phyloP scores from a whole-genome alignment of 2,329 filamentous ascomycete genomes.

The Colletotrichum falcatum region DNA sequence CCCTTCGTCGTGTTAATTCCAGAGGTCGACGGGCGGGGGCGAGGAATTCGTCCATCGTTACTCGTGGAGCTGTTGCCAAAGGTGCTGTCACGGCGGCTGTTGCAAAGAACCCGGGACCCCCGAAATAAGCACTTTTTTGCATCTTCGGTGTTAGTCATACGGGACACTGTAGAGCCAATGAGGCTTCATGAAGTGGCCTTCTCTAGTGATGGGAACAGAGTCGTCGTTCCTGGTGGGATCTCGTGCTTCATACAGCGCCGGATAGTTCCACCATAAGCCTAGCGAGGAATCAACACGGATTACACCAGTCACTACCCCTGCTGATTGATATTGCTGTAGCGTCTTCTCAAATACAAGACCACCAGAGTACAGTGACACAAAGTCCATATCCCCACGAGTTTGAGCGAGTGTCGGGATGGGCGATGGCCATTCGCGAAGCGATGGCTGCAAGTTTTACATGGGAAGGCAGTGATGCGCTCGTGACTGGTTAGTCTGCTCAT shows the following conservation, averaged over 20 bases:
- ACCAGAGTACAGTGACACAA: background rate
- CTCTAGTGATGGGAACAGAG: background rate
- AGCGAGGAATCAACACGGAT: too few species aligned
- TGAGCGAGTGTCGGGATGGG: background rate
- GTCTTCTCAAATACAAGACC: background rate
- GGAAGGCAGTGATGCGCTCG: background rate
- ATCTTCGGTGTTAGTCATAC: background rate
- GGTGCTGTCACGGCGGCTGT: background rate
- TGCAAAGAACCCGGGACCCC: background rate
- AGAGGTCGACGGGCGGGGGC: background rate
- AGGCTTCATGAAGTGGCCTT: background rate
- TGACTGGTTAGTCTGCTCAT: background rate
- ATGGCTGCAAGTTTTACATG: background rate
- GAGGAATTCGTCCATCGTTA: too few species aligned
- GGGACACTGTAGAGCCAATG: background rate
- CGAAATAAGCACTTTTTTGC: background rate
- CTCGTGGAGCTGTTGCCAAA: background rate
- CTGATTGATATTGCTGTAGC: accelerated
- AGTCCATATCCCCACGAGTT: background rate
- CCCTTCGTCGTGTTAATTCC: background rate
- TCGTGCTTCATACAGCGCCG: background rate
- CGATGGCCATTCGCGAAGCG: background rate
- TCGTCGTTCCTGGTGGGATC: background rate
- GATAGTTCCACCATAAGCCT: too few species aligned
- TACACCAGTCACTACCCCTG: background rate